Base-by-base conservation (phyloP, 2,329 filamentous ascomycete genomes). In the Chrysosporium queenslandicum region DNA sequence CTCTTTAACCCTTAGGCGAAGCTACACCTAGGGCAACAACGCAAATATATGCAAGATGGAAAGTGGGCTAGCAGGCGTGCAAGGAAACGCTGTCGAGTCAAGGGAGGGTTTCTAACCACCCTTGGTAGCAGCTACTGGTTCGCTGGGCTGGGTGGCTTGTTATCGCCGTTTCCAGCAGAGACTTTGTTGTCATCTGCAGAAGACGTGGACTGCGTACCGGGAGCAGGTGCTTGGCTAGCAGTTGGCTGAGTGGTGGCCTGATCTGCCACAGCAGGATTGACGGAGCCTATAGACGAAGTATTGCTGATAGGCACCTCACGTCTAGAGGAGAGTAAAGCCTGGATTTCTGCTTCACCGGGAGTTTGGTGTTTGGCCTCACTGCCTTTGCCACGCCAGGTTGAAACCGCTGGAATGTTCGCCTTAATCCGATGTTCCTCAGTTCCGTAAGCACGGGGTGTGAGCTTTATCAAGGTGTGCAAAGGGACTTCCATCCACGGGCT, bases 401-500 rank as follows among this genome's bases (percentile, higher is more conserved):
- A 94, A 49, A 98, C 92, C 2, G 92, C 92, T 4, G 90, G 87
- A 59, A 98, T 96, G 65, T 94, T 86, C 6, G 91, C 91, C 66
- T 86, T 85, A 64, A 88, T 86, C 41, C 88, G 79, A 68, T 92
- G 81, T 66, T 97, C 88, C 54, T 94, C 83, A 1, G 92, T 98
- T 46, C 86, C 87, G 67, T 98, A 98, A 6, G 92, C 92, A 56
- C 87, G 82, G 1, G 92, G 92, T 4, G 92, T 97, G 48, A 98
- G 77, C 72, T 96, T 96, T 72, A 98, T 97, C 45, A 98, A 77
- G 7, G 88, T 95, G 68, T 98, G 92, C 56, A 98, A 77, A 5
- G 92, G 92, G 7, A 98, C 92, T 64, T 96, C 91, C 86, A 97
- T 95, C 92, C 92, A 98, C 0, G 92, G 92, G 59, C 86, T 92